Base-by-base conservation (phyloP, 169 alveolate genomes). In the Plasmodium gallinaceum region DNA sequence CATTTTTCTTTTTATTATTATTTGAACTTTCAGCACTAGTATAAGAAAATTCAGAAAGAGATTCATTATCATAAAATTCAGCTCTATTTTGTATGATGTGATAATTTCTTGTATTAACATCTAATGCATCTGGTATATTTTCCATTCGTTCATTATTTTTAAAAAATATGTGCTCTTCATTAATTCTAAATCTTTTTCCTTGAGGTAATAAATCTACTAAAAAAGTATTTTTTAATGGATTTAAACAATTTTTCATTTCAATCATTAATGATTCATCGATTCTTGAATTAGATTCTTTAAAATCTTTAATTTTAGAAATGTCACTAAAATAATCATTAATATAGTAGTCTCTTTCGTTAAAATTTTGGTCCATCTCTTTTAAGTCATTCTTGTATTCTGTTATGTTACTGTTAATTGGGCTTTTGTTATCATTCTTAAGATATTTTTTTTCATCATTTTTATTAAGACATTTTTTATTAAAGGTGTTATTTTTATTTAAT, bases 101-200 rank as follows among this genome's bases (percentile, higher is more conserved):
- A 71, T 86, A 86, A 64, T 86, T 70, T 65, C 74, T 86, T 52
- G 43, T 86, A 65, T 86, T 86, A 42, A 86, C 92, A 71, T 69
- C 75, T 61, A 71, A 65, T 26, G 92, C 75, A 43, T 86, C 92
- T n/a, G 92, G 92, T 57, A 86, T 86, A 65, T 86, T 62, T 71
- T 86, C 92, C 87, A 86, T 86, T 18, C 51, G 72, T 60, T 86
- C 92, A 54, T 86, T 86, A 73, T 86, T 86, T 69, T 86, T 69
- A 42, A 86, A 86, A 66, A 60, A 70, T 60, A 86, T 54, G 51
- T 86, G 88, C 6, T 86, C 92, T 39, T 86, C 92, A 46, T 86
- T 86, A 70, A 86, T 86, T 71, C 73, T 69, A 65, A 86, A 86
- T 46, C 75, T 61, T 73, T 86, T 86, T 12, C 92, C 92, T 22